A percentile compares a stretch with the other conserved stretches of the same genome.
Evolutionary conservation across 2,329 filamentous ascomycete genomes (phyloP).

Genomic region (Pseudogymnoascus sp.): DNA sequence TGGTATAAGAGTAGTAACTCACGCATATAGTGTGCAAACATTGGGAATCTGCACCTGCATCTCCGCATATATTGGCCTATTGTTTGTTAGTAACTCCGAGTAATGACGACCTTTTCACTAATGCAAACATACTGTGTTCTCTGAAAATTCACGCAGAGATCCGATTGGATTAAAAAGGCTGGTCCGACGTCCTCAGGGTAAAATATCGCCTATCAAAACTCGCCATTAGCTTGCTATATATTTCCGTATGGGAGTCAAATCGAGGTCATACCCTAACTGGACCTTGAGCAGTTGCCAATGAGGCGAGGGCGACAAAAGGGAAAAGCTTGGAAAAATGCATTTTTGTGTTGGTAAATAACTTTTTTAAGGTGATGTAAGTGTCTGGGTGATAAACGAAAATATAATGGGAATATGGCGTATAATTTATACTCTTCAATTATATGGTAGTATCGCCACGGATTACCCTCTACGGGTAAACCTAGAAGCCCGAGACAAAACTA

Average conservation of each 20-base stretch:
- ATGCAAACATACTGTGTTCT: neutral
- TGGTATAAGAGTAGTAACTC: neutral
- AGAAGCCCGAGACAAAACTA: neutral
- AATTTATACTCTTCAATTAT: neutral
- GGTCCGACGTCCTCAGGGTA: no score
- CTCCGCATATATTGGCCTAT: neutral
- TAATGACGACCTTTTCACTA: neutral
- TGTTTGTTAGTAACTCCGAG: neutral
- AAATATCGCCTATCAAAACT: neutral
- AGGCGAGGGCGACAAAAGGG: neutral
- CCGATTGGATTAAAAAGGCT: no score
- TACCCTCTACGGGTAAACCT: neutral
- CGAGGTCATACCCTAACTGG: neutral
- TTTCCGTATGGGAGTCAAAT: neutral
- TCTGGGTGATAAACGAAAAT: neutral
- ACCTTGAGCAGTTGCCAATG: neutral
- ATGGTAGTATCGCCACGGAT: neutral
- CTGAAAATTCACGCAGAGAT: neutral
- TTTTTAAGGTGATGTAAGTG: neutral
- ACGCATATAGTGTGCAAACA: neutral
- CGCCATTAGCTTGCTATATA: neutral
- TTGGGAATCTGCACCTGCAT: neutral
- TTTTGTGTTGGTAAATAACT: neutral
- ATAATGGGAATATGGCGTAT: neutral
- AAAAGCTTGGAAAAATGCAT: neutral